A percentile compares a stretch with the other conserved stretches of the same genome.
These are phyloP conservation scores for Fusarium chaquense DNA, from an alignment of 2,329 filamentous ascomycete genomes.

Conservation along the genomic window DNA sequence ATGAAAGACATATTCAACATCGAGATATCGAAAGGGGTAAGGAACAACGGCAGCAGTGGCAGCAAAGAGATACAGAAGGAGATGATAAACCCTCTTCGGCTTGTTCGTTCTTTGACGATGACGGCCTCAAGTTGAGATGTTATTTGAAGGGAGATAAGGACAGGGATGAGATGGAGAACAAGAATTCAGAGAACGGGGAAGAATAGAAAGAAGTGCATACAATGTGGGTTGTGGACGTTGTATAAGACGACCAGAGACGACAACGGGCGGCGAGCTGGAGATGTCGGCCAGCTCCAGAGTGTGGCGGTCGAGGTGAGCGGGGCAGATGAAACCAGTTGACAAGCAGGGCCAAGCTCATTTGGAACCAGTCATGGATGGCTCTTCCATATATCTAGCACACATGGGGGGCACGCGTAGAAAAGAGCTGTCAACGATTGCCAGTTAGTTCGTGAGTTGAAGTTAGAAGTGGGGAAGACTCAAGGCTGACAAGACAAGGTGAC, in stretches of 20 bases:
- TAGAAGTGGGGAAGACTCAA: constrained; percentile 30
- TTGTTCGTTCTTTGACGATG: neutral
- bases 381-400: constrained; percentile 50
- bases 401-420: constrained; percentile 42
- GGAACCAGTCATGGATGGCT: constrained; percentile 55
- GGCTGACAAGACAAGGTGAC: constrained; percentile 28
- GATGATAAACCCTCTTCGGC: constrained; percentile 1
- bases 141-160: neutral
- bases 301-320: constrained; percentile 56
- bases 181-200: constrained; percentile 19
- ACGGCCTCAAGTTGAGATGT: constrained; percentile 1
- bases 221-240: constrained; percentile 42
- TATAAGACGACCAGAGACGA: constrained; percentile 41
- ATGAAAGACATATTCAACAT: neutral
- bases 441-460: constrained; percentile 20
- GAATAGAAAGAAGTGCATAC: constrained; percentile 40
- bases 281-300: constrained; percentile 61
- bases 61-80: neutral
- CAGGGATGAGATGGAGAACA: neutral
- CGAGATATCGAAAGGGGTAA: neutral
- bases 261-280: constrained; percentile 55
- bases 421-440: constrained; percentile 52
- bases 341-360: constrained; percentile 60
- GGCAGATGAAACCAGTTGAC: constrained; percentile 58
- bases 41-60: neutral